Percentiles rank a stretch among this genome's conserved stretches.
Conservation (phyloP, 2,329 filamentous ascomycete species). For the Intubia oerlemansii region DNA sequence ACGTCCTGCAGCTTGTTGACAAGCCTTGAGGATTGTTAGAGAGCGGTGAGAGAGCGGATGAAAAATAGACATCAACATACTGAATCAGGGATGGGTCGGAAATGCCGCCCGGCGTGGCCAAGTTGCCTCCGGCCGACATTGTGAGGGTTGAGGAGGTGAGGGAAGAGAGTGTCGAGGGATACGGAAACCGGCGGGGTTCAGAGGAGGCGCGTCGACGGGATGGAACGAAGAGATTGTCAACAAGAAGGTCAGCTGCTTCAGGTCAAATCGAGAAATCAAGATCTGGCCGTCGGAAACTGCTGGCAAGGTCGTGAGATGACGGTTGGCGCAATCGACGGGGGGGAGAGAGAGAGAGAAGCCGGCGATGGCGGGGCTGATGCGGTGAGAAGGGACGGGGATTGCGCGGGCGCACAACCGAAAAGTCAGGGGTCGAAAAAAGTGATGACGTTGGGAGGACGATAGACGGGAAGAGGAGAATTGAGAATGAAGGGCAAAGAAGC, state of each 20-base stretch:
- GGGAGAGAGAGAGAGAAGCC: no score
- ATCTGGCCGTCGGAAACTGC: not conserved
- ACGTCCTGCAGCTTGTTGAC: conserved; percentile 99
- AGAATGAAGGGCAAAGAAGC: no score
- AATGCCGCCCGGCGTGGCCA: conserved; percentile 10
- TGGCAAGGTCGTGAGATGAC: not conserved
- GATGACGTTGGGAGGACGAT: no score
- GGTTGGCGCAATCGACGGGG: not conserved
- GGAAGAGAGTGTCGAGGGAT: not conserved
- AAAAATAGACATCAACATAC: conserved; percentile 4
- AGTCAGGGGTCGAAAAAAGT: no score
- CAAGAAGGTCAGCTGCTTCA: no score
- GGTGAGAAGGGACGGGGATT: no score
- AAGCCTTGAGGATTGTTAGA: conserved; percentile 33
- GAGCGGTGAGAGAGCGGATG: not conserved
- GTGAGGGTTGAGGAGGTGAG: not conserved
- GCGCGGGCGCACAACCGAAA: no score
- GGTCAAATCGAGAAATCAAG: no score
- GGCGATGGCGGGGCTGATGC: no score
- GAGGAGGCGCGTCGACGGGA: not conserved
- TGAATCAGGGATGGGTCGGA: conserved; percentile 11
- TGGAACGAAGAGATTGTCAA: no score
- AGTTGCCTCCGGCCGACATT: conserved; percentile 6
- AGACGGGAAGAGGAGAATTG: no score
- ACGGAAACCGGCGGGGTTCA: not conserved